phyloP scores from a whole-genome alignment of 306 rosid species.

The Ormosia semicastrata region DNA sequence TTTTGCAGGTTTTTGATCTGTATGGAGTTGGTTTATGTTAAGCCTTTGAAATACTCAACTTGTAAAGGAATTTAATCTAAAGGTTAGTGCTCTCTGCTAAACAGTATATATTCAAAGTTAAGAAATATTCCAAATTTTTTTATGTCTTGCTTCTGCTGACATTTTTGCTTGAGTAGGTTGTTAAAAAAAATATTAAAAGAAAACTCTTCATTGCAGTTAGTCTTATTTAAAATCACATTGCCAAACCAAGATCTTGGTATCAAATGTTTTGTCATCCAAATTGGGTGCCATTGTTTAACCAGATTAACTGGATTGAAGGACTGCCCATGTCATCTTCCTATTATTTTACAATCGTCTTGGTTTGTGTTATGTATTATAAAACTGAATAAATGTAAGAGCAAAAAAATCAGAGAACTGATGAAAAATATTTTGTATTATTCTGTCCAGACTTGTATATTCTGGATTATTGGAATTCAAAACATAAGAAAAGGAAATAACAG shows the following conservation, averaged over 20 bases:
- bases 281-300: neutral
- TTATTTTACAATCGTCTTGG: neutral
- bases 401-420: too few species aligned
- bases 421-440: too few species aligned
- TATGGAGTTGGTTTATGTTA: slow-evolving; percentile 82
- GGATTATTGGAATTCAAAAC: too few species aligned
- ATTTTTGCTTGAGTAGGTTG: neutral
- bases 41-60: slow-evolving; percentile 62
- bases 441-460: too few species aligned
- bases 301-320: neutral
- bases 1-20: slow-evolving; percentile 80
- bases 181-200: neutral
- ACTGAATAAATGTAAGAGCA: too few species aligned
- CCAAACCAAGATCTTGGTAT: neutral
- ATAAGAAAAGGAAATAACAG: too few species aligned
- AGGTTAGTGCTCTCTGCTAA: slow-evolving; percentile 46
- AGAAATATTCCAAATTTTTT: neutral
- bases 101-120: neutral
- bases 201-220: neutral
- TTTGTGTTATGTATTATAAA: neutral
- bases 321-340: neutral
- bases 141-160: neutral
- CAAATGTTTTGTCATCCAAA: neutral
- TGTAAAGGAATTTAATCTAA: slow-evolving; percentile 64
- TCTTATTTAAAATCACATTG: neutral